Base-by-base conservation (phyloP, 306 rosid species). In the Vachellia collinsii region DNA sequence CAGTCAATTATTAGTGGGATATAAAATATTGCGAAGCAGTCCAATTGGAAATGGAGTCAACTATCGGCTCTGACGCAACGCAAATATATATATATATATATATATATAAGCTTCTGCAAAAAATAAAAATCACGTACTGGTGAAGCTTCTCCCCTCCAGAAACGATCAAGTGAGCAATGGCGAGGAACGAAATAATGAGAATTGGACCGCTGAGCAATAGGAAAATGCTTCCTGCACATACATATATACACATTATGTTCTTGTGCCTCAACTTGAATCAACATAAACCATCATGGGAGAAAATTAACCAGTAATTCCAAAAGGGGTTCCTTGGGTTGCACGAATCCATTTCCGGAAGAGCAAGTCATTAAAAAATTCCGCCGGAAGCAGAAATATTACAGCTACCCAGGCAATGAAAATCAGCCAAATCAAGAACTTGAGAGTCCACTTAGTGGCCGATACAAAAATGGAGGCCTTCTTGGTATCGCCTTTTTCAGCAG, bases 101-200 rank as follows among this genome's bases (percentile, higher is more conserved):
- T 29, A 29, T 29, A 29, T 29, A 29, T 29, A 29, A 29, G 2
- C 1, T 2, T 29, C 2, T 2, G 1, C 2, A 2, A 29, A 29
- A 29, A 29, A 29, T 29, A 29, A 39, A 41, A 56, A 50, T 68
- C 42, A 85, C 94, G 62, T 83, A 92, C 98, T 74, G 80, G 42
- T 75, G 83, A 79, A 85, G 71, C 36, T 87, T 85, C 66, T 88
- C 87, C 83, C 88, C 89, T 73, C 90, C 94, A 29, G 92, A 85
- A 62, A 92, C 42, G 74, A 88, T 59, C 1, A 89, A 75, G 82
- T 87, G 88, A 37, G 78, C 92, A 69, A 84, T 65, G 7, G 98
- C 82, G 73, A 94, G 97, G 70, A 94, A 48, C 13, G 98, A 89
- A 65, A 94, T 85, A 65, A 83, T 41, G 46, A 94, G 87, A 72